Percentiles rank a stretch among this genome's conserved stretches.
Evolutionary conservation across 1,139 yeast genomes (phyloP).

Genomic region (Saccharomyces hybrid): DNA sequence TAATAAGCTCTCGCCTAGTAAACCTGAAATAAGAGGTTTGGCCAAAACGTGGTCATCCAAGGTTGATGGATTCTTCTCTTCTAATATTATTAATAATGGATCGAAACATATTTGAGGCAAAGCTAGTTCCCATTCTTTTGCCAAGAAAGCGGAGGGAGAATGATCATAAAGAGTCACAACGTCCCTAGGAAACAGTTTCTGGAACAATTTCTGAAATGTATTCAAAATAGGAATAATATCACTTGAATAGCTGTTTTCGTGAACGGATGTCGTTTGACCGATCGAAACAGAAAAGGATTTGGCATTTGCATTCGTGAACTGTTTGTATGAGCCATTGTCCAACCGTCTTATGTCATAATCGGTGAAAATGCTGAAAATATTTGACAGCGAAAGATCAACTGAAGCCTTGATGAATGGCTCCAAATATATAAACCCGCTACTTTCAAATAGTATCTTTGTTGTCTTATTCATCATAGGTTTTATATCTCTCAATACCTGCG

Average conservation of each 20-base stretch:
- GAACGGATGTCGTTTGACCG: background rate
- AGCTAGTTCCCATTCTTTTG: slow-evolving; percentile 79
- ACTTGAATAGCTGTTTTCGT: background rate
- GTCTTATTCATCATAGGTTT: slow-evolving; percentile 31
- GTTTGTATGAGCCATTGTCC: slow-evolving; percentile 27
- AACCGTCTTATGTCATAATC: slow-evolving; percentile 51
- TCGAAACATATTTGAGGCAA: slow-evolving; percentile 71
- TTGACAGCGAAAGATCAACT: slow-evolving; percentile 26
- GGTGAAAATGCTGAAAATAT: slow-evolving; percentile 52
- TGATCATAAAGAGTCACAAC: slow-evolving; percentile 24
- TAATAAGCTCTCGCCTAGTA: slow-evolving; percentile 61
- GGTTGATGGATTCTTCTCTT: slow-evolving; percentile 51
- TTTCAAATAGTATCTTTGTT: slow-evolving; percentile 53
- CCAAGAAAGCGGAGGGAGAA: slow-evolving; percentile 52
- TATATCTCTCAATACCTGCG: slow-evolving; percentile 33
- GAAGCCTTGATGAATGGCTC: slow-evolving; percentile 52
- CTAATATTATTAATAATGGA: slow-evolving; percentile 66
- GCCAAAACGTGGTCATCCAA: slow-evolving; percentile 63
- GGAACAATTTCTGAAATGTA: slow-evolving; percentile 23
- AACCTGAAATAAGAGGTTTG: slow-evolving; percentile 74
- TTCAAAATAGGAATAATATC: background rate
- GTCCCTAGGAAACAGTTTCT: slow-evolving; percentile 32
- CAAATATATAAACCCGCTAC: slow-evolving; percentile 60
- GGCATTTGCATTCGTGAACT: slow-evolving; percentile 18
- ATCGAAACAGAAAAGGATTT: slow-evolving; percentile 1